A percentile compares a stretch with the other conserved stretches of the same genome.
Evolutionary conservation across 306 rosid species (phyloP).

Genomic region (Benincasa hispida): DNA sequence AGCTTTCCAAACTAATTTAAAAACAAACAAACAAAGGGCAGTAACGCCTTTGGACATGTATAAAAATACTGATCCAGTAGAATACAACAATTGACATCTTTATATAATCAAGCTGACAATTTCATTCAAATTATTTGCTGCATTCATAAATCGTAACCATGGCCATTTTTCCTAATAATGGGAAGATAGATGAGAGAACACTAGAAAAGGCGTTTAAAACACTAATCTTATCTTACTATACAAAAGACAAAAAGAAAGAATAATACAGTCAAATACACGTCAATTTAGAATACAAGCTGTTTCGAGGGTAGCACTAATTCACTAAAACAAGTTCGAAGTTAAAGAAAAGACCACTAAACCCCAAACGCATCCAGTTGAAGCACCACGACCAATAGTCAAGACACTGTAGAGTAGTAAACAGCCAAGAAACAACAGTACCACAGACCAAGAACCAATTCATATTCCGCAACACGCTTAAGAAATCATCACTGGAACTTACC

Average conservation of each 20-base stretch:
- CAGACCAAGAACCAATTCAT: background rate
- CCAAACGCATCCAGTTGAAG: background rate
- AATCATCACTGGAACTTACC: conserved; percentile 33
- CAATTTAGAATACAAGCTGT: background rate
- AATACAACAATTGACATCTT: background rate
- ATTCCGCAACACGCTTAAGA: background rate
- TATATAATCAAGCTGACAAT: background rate
- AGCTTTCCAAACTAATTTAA: background rate
- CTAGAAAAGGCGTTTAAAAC: background rate
- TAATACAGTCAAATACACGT: background rate
- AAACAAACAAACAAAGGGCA: background rate
- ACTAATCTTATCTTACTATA: background rate
- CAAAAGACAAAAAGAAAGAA: background rate
- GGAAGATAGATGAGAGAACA: background rate
- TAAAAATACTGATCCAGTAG: background rate
- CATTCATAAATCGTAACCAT: background rate
- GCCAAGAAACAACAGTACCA: background rate
- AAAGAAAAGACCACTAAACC: background rate
- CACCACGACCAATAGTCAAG: background rate
- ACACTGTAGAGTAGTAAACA: background rate
- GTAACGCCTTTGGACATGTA: background rate
- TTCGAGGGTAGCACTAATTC: background rate
- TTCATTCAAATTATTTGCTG: background rate
- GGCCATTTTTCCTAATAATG: background rate
- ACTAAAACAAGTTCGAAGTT: background rate